Evolutionary conservation across 148 eudicot genomes (phyloP), one percentile per base, ranked within the genome.

Genomic region (Bassia scoparia): DNA sequence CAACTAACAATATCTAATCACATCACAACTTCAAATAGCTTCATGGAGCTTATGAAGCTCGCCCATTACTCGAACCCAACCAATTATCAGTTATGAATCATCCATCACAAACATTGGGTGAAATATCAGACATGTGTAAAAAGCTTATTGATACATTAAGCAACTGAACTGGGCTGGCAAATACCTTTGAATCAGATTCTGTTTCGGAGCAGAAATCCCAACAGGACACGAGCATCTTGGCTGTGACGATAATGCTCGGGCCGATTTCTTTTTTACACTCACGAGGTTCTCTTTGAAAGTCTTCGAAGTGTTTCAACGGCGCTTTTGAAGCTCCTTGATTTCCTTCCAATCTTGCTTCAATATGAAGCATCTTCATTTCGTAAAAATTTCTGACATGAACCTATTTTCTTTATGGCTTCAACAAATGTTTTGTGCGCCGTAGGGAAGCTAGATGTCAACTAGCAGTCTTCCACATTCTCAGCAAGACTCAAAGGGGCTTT

Each of bases 321-420:
- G 86, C 23, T 89, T 83, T 48, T 48, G 87, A 77, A 91, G 69
- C 48, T 81, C 82, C 62, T 81, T 84, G 61, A 86, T 81, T 76
- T 86, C 90, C n/a, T 77, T 89, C 98, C 49, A 89, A 84, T 83
- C 87, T 86, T 33, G 90, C 78, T 77, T 88, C 93, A 35, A 87
- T 70, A 71, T 91, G 87, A 64, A 81, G 78, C 85, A 95, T 67
- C 81, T 88, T 88, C n/a, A 76, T 76, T 85, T 17, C 97, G 79
- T 44, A 95, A 48, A 79, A 88, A 78, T 74, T 87, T 88, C 81
- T 91, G 96, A 76, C 89, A 92, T 31, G 89, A 80, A 67, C 98
- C 88, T 58, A 91, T 95, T 81, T 87, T 91, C 84, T 85, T 91
- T 64, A 95, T 91, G 33, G 98, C 93, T 74, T 95, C 94, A 77